These are phyloP conservation scores for Dispira simplex DNA, from an alignment of 192 early-diverging fungal genomes.

Conservation along the genomic window DNA sequence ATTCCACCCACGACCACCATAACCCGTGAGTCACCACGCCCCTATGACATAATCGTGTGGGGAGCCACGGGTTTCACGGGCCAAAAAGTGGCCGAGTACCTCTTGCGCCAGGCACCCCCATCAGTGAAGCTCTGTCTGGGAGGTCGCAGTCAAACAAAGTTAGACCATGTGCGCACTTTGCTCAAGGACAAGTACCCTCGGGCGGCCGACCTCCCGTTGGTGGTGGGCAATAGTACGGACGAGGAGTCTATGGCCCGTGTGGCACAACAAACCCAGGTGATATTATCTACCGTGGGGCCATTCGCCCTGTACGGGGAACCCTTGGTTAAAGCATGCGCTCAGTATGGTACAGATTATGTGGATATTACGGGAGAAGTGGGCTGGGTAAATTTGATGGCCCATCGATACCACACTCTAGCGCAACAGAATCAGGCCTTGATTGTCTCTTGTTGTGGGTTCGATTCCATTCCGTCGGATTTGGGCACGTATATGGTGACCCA, in stretches of 20 bases:
- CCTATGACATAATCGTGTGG: too few relatives aligned
- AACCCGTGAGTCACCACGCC: too few relatives aligned
- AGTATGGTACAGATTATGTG: constrained; percentile 62
- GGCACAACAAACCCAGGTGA: constrained; percentile 42
- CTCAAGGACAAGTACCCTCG: too few relatives aligned
- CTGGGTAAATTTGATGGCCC: constrained; percentile 46
- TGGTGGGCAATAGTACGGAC: constrained; percentile 54
- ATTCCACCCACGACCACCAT: too few relatives aligned
- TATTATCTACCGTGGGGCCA: constrained; percentile 75
- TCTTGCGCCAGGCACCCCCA: constrained; percentile 27
- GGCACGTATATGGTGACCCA: constrained; percentile 59
- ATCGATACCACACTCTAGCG: constrained; percentile 51
- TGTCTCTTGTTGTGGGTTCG: constrained; percentile 76
- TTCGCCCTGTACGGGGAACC: constrained; percentile 54
- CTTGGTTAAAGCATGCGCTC: constrained; percentile 52
- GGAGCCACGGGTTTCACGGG: constrained; percentile 85
- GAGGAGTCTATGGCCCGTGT: constrained; percentile 41
- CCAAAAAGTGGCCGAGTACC: constrained; percentile 46
- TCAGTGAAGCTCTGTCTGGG: too few relatives aligned
- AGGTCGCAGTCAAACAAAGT: too few relatives aligned
- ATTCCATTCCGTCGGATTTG: constrained; percentile 80
- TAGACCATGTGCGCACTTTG: too few relatives aligned
- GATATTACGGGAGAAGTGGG: constrained; percentile 78
- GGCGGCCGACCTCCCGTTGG: constrained; percentile 19
- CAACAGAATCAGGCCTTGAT: constrained; percentile 45